Conservation (phyloP, 1,284 basidiomycete genomes). For the Sporisorium graminicola region DNA sequence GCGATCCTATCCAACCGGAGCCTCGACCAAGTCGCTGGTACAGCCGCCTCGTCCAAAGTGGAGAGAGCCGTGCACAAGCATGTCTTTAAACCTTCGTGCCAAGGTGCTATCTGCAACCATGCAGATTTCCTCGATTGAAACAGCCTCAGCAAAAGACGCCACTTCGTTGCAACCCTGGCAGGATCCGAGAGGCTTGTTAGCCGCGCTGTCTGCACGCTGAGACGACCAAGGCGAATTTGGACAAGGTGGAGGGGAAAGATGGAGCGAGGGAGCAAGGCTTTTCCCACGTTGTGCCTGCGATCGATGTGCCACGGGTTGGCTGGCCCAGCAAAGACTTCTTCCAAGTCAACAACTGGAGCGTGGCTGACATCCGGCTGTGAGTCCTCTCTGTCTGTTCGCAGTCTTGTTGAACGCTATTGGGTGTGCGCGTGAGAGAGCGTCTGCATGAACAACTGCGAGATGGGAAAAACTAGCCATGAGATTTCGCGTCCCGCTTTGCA, state of each 20-base stretch:
- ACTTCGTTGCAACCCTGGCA: background rate
- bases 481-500: slow-evolving; percentile 30
- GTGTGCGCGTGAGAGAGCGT: background rate
- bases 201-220: background rate
- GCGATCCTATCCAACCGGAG: background rate
- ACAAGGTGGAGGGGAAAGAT: too few species aligned
- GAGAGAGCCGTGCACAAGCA: slow-evolving; percentile 29
- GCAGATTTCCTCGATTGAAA: slow-evolving; percentile 25
- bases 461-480: background rate
- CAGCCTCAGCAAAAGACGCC: background rate
- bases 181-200: background rate
- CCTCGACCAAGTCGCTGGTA: background rate
- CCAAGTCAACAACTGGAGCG: background rate
- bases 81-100: slow-evolving; percentile 23
- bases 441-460: background rate
- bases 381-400: background rate
- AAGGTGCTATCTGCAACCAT: slow-evolving; percentile 40
- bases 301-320: too few species aligned
- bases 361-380: background rate
- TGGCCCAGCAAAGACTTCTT: background rate
- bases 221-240: too few species aligned
- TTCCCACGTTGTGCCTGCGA: too few species aligned
- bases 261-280: too few species aligned
- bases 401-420: background rate
- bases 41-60: slow-evolving; percentile 1